Percentiles rank a stretch among this genome's conserved stretches.
Evolutionary conservation across 2,329 filamentous ascomycete species (phyloP).

Genomic region (Dothistroma septosporum): DNA sequence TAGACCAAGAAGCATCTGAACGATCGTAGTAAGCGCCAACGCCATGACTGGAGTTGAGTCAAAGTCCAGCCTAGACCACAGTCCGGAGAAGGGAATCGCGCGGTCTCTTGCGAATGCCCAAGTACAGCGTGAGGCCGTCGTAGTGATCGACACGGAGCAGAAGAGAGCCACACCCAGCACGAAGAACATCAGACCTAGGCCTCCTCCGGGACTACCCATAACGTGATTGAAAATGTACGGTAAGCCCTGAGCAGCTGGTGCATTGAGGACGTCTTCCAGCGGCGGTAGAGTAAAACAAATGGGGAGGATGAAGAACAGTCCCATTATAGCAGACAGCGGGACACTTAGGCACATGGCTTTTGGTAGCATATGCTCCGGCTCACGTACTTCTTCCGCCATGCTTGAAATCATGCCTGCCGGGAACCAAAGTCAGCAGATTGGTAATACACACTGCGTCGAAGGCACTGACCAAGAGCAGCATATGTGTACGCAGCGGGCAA

Average conservation of each 20-base stretch:
- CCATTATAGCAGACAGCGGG: slow-evolving; percentile 52
- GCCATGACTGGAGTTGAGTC: slow-evolving; percentile 37
- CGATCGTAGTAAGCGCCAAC: slow-evolving; percentile 42
- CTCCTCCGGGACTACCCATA: slow-evolving; percentile 48
- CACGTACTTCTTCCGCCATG: slow-evolving; percentile 58
- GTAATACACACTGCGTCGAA: no score
- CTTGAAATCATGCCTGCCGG: slow-evolving; percentile 59
- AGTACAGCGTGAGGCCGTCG: slow-evolving; percentile 46
- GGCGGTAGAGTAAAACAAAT: slow-evolving; percentile 51
- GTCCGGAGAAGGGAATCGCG: slow-evolving; percentile 39
- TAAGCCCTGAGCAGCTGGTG: slow-evolving; percentile 48
- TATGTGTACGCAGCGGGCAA: slow-evolving; percentile 42
- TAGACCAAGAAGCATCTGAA: slow-evolving; percentile 48
- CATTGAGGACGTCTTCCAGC: slow-evolving; percentile 43
- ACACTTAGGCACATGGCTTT: slow-evolving; percentile 51
- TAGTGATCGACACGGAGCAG: slow-evolving; percentile 52
- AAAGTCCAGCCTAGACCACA: slow-evolving; percentile 13
- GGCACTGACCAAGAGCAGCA: no score
- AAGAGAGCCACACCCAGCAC: slow-evolving; percentile 51
- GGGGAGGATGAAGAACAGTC: slow-evolving; percentile 54
- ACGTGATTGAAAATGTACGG: slow-evolving; percentile 50
- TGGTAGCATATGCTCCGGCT: slow-evolving; percentile 52
- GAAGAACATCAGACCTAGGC: slow-evolving; percentile 48
- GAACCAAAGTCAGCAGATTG: slow-evolving; percentile 10
- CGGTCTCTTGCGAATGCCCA: slow-evolving; percentile 48